Percentiles rank a stretch among this genome's conserved stretches.
phyloP scores from a whole-genome alignment of 2,329 filamentous ascomycete genomes.

The Aspergillus candidus region DNA sequence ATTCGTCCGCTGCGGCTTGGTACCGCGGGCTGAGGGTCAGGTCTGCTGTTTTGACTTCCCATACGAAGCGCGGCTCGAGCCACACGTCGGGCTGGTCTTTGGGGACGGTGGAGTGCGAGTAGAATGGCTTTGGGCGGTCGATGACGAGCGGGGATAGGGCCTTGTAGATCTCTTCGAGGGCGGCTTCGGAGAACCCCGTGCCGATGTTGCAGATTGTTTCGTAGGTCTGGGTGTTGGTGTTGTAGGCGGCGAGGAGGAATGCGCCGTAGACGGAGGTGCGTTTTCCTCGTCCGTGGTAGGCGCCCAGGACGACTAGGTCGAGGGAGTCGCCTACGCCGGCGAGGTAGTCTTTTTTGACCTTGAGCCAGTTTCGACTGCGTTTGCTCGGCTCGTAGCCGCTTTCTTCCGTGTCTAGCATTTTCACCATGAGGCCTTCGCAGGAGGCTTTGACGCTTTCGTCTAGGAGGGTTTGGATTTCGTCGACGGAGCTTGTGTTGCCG shows the following conservation, averaged over 20 bases:
- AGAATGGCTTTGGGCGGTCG: conserved; percentile 89
- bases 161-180: conserved; percentile 79
- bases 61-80: conserved; percentile 92
- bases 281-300: conserved; percentile 91
- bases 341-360: conserved; percentile 98
- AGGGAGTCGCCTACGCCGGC: conserved; percentile 89
- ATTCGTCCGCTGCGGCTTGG: conserved; percentile 79
- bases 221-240: conserved; percentile 70
- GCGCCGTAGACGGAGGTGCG: conserved; percentile 93
- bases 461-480: conserved; percentile 86
- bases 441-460: conserved; percentile 94
- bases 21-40: conserved; percentile 88
- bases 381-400: conserved; percentile 95
- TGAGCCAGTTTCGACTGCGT: conserved; percentile 95
- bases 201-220: conserved; percentile 98
- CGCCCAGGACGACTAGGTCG: conserved; percentile 90
- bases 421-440: conserved; percentile 97
- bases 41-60: conserved; percentile 97
- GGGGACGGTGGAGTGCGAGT: conserved; percentile 71
- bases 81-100: conserved; percentile 97
- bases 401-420: conserved; percentile 92
- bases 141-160: conserved; percentile 73
- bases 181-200: conserved; percentile 90
- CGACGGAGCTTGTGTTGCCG: conserved; percentile 81
- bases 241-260: conserved; percentile 93